Conservation (phyloP, 2,329 filamentous ascomycete genomes). For the Talaromyces sp. region DNA sequence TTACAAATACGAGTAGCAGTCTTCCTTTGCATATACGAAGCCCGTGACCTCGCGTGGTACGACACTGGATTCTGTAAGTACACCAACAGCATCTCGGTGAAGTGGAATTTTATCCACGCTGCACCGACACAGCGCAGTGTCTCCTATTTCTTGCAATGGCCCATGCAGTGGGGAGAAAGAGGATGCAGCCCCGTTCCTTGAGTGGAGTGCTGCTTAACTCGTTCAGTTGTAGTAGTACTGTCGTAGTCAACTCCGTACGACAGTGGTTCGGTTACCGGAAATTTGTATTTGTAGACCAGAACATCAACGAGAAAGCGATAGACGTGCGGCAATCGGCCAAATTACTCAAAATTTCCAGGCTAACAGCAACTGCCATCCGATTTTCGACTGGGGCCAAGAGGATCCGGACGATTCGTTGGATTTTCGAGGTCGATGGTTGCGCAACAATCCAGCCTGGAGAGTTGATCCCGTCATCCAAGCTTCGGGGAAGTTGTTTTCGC, state of each 20-base stretch:
- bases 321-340: background rate
- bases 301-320: background rate
- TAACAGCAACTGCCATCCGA: background rate
- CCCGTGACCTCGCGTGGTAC: background rate
- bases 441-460: background rate
- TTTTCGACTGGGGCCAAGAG: background rate
- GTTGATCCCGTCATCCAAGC: background rate
- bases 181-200: constrained; percentile 13
- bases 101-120: constrained; percentile 2
- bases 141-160: constrained; percentile 10
- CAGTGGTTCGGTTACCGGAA: constrained; percentile 3
- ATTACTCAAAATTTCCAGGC: background rate
- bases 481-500: background rate
- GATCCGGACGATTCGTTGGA: background rate
- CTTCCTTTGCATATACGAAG: background rate
- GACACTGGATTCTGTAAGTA: background rate
- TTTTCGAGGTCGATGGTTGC: background rate
- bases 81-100: constrained; percentile 3
- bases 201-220: constrained; percentile 8
- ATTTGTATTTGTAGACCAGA: background rate
- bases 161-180: constrained; percentile 13
- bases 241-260: constrained; percentile 7
- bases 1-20: background rate
- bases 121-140: background rate
- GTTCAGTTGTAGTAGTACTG: constrained; percentile 1